Base-by-base conservation (phyloP, 768 basidiomycete species). In the Serendipita indica region DNA sequence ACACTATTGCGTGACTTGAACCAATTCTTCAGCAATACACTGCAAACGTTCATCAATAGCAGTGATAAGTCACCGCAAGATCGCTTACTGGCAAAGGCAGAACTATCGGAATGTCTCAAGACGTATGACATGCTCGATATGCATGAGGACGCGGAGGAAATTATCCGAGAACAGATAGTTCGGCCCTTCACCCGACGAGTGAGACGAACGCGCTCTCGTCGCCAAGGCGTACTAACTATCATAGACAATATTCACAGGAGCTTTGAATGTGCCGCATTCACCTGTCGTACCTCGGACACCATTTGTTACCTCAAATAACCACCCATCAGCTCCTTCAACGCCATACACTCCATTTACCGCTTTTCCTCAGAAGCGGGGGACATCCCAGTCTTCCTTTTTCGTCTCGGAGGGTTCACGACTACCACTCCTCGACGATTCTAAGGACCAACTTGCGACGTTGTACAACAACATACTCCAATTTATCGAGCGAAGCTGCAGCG, bases 81-180 rank as follows among this genome's bases (percentile, higher is more conserved):
- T 62, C 82, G 77, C 65, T 73, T 73, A 10, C 86, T 83, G 62
- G 72, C 75, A 62, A 69, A 78, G 30, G 70, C 77, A 14, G 89
- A 91, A 63, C 68, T 91, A 57, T 80, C 78, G 0, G 89, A 92
- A 64, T 88, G 88, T 66, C 70, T 93, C 41, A 72, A 79, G 41
- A 85, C 85, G 2, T 93, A 93, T 65, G 86, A 91, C 63, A 69
- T 77, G 4, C 72, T 99, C 54, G 79, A 82, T 12, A 78, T 90
- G 5, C 91, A 89, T 87, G 72, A 80, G 64, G 83, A 88, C 62
- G 94, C 92, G 1, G 93, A 94, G 70, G 87, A 91, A 60, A 82
- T 96, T 16, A 71, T 97, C 56, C 75, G 84, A 58, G 73, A 73
- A 57, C 80, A 84, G 41, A 72, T 96, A 34, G 77, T 91, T 33